These are phyloP conservation scores for Acacia concinna DNA, from an alignment of 331 rosid genomes.

Conservation along the genomic window DNA sequence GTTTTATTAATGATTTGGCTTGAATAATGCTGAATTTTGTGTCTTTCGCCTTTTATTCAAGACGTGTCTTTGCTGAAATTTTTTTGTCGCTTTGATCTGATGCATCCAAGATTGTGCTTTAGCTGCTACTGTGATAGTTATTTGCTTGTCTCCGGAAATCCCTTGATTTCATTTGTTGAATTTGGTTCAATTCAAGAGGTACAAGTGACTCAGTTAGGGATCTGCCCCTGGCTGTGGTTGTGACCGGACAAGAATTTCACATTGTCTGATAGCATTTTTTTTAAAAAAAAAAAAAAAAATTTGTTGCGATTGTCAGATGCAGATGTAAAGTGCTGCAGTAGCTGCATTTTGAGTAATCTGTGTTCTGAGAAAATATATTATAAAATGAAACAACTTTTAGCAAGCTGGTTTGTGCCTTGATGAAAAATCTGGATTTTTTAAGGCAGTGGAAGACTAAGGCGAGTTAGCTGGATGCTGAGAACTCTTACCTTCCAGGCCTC, in stretches of 20 bases:
- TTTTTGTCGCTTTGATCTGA: constrained; percentile 36
- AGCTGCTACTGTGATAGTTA: neutral
- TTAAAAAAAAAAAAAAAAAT: neutral
- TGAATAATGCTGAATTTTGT: constrained; percentile 33
- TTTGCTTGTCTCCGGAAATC: constrained; percentile 2
- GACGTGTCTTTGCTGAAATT: constrained; percentile 27
- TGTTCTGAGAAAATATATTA: neutral
- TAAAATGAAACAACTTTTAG: neutral
- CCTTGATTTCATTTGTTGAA: constrained; percentile 4
- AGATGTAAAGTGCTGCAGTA: neutral
- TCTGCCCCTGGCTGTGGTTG: constrained; percentile 30
- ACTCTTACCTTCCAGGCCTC: neutral
- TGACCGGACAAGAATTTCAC: constrained; percentile 18
- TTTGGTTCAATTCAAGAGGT: constrained; percentile 28
- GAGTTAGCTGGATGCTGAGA: constrained; percentile 18
- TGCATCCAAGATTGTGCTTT: constrained; percentile 32
- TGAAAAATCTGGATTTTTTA: constrained; percentile 15
- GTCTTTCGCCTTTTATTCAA: neutral
- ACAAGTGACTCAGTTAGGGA: constrained; percentile 29
- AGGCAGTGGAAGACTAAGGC: constrained; percentile 21
- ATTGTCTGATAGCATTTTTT: constrained; percentile 11
- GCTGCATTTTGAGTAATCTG: constrained; percentile 19
- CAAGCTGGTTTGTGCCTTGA: neutral
- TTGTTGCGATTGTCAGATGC: neutral
- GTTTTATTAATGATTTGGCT: constrained; percentile 26